Evolutionary conservation across 768 basidiomycete genomes (phyloP), one percentile per base, ranked within the genome.

Genomic region (Guyanaporus albipodus): DNA sequence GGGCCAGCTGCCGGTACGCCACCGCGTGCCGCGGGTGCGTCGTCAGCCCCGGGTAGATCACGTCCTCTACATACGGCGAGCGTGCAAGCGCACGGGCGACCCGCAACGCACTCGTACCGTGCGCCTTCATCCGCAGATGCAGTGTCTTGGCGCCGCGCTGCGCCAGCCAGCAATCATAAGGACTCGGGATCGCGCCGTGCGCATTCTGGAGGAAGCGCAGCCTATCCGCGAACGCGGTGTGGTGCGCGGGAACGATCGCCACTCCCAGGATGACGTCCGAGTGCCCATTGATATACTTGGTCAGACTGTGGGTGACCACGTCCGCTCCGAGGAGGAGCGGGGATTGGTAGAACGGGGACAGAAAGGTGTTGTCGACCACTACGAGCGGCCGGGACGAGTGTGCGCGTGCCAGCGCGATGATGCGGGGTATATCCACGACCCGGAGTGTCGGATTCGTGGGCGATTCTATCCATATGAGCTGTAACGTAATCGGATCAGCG

Each of bases 371-470:
- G 73, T 97, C 94, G 36, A 97, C 87, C 38, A 94, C 78, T 12
- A 99, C 79, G 23, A 92, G 71, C 0, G 94, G 93, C 0, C 68
- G 62, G 0, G 80, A 74, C 0, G 80, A 76, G 42, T 86, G 82
- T 0, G 79, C 70, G 44, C 73, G 78, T 3, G 83, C 83, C 40
- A 95, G 69, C 10, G 74, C 61, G 21, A 80, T 75, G 53, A 98
- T 79, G 44, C 81, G 78, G 1, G 74, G 67, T 61, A 98, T 83
- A 59, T 91, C 87, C 31, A 94, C 82, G 29, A 97, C 70, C 15
- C 88, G 82, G 9, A 98, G 82, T 2, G 91, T 91, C 0, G 95
- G 95, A 70, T 97, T 98, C 4, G 95, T 98, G 0, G 93, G 95
- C 0, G 89, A 76, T 68, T 99, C 95, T 54, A 96, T 82, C 92